phyloP scores from a whole-genome alignment of 2,329 filamentous ascomycete species.

The Diaporthe sp. region DNA sequence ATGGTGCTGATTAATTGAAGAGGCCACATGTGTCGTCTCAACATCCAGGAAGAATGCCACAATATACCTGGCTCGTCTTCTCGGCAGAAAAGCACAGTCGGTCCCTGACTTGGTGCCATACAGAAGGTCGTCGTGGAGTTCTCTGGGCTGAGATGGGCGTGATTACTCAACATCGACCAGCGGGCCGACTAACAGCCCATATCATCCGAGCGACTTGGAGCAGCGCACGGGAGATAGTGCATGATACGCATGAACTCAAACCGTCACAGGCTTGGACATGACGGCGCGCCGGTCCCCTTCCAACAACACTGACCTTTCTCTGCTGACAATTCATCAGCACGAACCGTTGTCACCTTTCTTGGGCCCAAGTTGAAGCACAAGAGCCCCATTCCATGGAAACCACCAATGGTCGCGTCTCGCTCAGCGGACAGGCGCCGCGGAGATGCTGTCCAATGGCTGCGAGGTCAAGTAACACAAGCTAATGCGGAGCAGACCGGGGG shows the following conservation, averaged over 20 bases:
- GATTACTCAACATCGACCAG: constrained; percentile 34
- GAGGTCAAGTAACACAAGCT: neutral
- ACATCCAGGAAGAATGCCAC: neutral
- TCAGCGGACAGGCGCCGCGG: neutral
- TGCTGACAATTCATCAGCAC: neutral
- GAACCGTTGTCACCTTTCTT: neutral
- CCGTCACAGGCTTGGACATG: constrained; percentile 2
- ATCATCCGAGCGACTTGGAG: neutral
- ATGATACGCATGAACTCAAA: neutral
- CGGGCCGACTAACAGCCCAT: constrained; percentile 26
- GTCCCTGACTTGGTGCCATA: neutral
- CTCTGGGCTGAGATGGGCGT: neutral
- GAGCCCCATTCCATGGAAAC: neutral
- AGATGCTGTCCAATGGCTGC: neutral
- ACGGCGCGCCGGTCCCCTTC: neutral
- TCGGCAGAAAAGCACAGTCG: neutral
- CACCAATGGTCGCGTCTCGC: neutral
- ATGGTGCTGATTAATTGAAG: constrained; percentile 21
- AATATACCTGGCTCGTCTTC: neutral
- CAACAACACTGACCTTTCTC: no score
- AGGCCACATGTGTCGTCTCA: neutral
- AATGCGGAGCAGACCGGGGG: neutral
- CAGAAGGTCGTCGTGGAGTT: neutral
- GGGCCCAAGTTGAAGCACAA: no score
- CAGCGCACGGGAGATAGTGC: neutral